Evolutionary conservation across 202 grass and related monocot genomes (phyloP).

Genomic region (Cymbopogon flexuosus): DNA sequence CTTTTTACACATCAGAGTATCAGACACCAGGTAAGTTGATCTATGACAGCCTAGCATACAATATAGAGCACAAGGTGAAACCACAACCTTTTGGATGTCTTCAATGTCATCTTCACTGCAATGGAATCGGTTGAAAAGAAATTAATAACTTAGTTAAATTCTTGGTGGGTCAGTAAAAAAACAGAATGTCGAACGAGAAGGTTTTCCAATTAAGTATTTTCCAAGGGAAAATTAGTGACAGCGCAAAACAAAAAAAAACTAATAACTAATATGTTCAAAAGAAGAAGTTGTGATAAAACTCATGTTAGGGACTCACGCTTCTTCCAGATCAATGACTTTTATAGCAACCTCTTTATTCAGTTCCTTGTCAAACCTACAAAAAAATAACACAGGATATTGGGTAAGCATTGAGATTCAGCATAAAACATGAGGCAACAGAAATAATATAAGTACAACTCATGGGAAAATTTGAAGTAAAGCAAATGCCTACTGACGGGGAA

Average conservation of each 20-base stretch:
- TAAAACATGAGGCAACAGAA: background rate
- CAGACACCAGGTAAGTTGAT: background rate
- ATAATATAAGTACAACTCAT: slow-evolving; percentile 3
- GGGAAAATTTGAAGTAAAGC: background rate
- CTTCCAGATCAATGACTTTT: slow-evolving; percentile 99
- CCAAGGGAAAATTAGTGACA: background rate
- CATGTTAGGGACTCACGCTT: slow-evolving; percentile 65
- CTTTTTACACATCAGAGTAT: too few species aligned
- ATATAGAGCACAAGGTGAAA: slow-evolving; percentile 24
- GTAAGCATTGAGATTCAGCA: slow-evolving; percentile 16
- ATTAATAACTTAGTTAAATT: slow-evolving; percentile 28
- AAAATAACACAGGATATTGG: slow-evolving; percentile 2
- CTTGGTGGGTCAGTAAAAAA: background rate
- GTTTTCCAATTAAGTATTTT: background rate
- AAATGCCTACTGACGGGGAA: background rate
- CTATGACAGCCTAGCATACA: slow-evolving; percentile 17
- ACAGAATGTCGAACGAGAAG: background rate
- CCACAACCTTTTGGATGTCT: slow-evolving; percentile 94
- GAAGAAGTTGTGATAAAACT: slow-evolving; percentile 14
- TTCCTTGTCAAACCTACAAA: slow-evolving; percentile 83
- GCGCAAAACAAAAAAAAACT: background rate
- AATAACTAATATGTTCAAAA: slow-evolving; percentile 1
- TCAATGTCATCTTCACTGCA: slow-evolving; percentile 98
- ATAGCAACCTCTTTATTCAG: slow-evolving; percentile 88
- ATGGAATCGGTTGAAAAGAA: slow-evolving; percentile 24